A percentile compares a stretch with the other conserved stretches of the same genome.
phyloP scores from a whole-genome alignment of 2,329 filamentous ascomycete genomes.

The Grosmannia clavigera region DNA sequence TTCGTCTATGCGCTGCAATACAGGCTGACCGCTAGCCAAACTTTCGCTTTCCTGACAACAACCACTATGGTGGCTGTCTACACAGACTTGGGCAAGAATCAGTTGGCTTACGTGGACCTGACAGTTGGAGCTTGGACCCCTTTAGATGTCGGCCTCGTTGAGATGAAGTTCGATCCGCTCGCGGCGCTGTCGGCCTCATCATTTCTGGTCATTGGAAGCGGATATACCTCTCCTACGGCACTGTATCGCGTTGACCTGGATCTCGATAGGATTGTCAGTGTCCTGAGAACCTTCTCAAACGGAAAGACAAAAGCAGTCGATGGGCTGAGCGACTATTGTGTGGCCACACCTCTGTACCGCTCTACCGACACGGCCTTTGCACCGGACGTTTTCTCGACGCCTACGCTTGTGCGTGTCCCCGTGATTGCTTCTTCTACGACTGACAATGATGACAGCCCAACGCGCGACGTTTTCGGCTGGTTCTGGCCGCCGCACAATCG shows the following conservation, averaged over 20 bases:
- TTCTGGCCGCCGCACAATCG: conserved; percentile 37
- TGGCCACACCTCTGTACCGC: conserved; percentile 15
- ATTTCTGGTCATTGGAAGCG: conserved; percentile 26
- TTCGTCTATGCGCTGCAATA: neutral
- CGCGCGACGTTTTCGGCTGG: conserved; percentile 29
- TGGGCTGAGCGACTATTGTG: neutral
- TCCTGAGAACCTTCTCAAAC: conserved; percentile 4
- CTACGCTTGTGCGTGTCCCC: conserved; percentile 17
- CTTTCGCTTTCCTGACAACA: conserved; percentile 25
- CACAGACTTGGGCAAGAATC: conserved; percentile 20
- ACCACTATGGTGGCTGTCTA: conserved; percentile 23
- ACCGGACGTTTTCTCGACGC: conserved; percentile 21
- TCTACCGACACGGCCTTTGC: conserved; percentile 22
- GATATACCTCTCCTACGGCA: conserved; percentile 17
- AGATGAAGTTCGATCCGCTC: conserved; percentile 23
- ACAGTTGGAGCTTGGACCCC: conserved; percentile 17
- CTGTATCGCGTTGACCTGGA: conserved; percentile 23
- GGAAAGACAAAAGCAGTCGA: conserved; percentile 8
- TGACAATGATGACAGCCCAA: conserved; percentile 1
- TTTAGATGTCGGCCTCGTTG: conserved; percentile 20
- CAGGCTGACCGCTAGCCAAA: conserved; percentile 18
- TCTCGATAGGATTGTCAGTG: conserved; percentile 16
- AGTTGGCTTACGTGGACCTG: conserved; percentile 27
- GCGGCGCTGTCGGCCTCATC: conserved; percentile 21
- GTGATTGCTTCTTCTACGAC: conserved; percentile 3